Evolutionary conservation across 352 stramenopile species (phyloP).

Genomic region (Globisporangium cylindrosporum): DNA sequence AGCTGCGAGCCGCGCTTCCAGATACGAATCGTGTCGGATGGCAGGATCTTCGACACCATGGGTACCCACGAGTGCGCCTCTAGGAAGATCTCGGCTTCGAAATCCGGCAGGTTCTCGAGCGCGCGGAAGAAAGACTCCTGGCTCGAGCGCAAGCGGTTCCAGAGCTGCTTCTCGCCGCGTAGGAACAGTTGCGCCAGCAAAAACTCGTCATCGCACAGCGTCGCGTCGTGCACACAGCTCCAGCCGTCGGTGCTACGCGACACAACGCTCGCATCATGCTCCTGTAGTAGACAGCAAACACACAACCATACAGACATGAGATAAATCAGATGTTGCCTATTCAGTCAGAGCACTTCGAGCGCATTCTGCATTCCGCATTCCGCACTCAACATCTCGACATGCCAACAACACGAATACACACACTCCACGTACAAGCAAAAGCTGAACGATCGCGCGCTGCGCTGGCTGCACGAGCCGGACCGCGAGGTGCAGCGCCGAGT

Average conservation of each 20-base stretch:
- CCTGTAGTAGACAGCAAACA: conserved; percentile 14
- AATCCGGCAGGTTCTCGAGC: conserved; percentile 69
- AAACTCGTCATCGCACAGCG: conserved; percentile 73
- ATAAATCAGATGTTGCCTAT: conserved; percentile 6
- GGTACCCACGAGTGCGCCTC: conserved; percentile 82
- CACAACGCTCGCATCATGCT: conserved; percentile 33
- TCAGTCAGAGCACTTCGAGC: neutral
- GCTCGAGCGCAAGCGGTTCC: conserved; percentile 32
- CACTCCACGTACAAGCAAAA: conserved; percentile 38
- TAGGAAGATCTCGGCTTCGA: conserved; percentile 78
- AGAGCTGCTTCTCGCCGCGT: conserved; percentile 60
- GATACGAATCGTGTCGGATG: conserved; percentile 70
- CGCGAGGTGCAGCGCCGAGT: conserved; percentile 74
- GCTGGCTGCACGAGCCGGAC: conserved; percentile 57
- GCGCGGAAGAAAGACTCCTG: conserved; percentile 61
- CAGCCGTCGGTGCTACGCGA: conserved; percentile 51
- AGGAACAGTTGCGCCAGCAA: conserved; percentile 70
- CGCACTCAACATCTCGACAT: neutral
- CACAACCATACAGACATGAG: neutral
- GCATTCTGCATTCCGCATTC: neutral
- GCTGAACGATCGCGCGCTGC: conserved; percentile 57
- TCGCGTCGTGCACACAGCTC: conserved; percentile 74
- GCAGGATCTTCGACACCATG: conserved; percentile 73
- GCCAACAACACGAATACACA: neutral
- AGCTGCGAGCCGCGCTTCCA: conserved; percentile 69